Evolutionary conservation across 2,329 filamentous ascomycete species (phyloP), one percentile per base, ranked within the genome.

Genomic region (Sclerotinia borealis): DNA sequence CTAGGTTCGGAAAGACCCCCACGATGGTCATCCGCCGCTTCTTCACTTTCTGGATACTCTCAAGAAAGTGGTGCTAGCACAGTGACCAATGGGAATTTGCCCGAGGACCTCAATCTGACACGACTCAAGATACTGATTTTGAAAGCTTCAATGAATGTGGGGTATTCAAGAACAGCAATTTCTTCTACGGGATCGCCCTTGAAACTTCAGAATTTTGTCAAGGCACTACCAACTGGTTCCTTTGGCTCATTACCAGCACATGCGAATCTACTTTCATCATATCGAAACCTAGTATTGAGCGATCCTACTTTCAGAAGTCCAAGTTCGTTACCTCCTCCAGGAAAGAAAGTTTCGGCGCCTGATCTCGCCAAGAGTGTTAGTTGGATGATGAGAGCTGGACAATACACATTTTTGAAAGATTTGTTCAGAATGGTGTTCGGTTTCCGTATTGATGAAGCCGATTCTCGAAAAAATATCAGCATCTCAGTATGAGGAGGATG

Each of bases 401-500:
- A 92, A 70, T 95, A 95, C 75, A 80, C 80, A 10, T 97, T 93
- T 81, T 78, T 97, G 67, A 82, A 86, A 56, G 92, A 96, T 71
- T 79, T 97, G 17, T 97, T 91, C 77, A 84, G 85, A 60, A 81
- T 93, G 47, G 92, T 96, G 3, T 96, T 96, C 75, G 90, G 91
- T 4, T 93, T 93, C 72, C 85, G 88, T 54, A 77, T 92, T 19
- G 91, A 96, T 62, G 92, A 96, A 70, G 88, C 85, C 1, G 85
- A 89, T 52, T 78, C 81, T 61, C 81, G 88, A 67, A 89, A 90
- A 71, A 84, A 82, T 63, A 79, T 87, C 54, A 85, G 82, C 65
- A 88, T 90, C 64, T 77, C 77, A 22, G 79, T 88, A 22, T 86
- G 65, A 72, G 39, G n/a, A 45, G 10, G 15, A 22, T n/a, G 8